Base-by-base conservation (phyloP, 495 filamentous ascomycete genomes). In the Xylaria cubensis region DNA sequence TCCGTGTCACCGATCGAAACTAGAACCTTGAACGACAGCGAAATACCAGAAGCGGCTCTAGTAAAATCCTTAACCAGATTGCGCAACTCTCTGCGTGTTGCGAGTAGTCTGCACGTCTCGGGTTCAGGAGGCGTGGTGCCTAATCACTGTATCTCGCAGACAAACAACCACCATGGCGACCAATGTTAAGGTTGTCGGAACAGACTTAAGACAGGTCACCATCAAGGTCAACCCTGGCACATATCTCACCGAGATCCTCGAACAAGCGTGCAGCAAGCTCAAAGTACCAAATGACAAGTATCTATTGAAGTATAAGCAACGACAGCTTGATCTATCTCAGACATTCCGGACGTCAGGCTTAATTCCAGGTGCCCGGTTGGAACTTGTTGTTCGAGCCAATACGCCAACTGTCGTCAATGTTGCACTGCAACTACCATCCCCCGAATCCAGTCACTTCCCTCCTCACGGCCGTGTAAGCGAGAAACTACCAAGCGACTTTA, bases 301-400 rank as follows among this genome's bases (percentile, higher is more conserved):
- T 84, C 87, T 89, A 29, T 83, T 99, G 21, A 98, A 96, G 92
- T 94, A 95, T 75, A 94, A 93, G 78, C 90, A 92, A 75, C 97
- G 95, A 77, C 85, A 89, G 39, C 81, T 99, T 15, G 94, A 98
- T 77, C 86, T 98, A 10, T 95, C 94, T 15, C 88, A 92, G 21
- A 90, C 91, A 44, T 92, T 93, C 80, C 92, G 95, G n/a, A 91
- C 95, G 42, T 93, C 95, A 1, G 94, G 94, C 67, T 90, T 99
- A 13, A 85, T 86, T 7, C 88, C 93, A 19, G 96, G 96, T 39
- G 95, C 96, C 34, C 97, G 97, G 74, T 87, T 99, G 26, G 94
- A 99, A 74, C 92, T 98, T 59, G 91, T 97, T n/a, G 89, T 91
- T 72, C 87, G 89, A 66, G 95, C 94, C 39, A 91, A 89, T 61